Conservation (phyloP, 805 yeast genomes). For the Zygosaccharomyces kombuchaensis region DNA sequence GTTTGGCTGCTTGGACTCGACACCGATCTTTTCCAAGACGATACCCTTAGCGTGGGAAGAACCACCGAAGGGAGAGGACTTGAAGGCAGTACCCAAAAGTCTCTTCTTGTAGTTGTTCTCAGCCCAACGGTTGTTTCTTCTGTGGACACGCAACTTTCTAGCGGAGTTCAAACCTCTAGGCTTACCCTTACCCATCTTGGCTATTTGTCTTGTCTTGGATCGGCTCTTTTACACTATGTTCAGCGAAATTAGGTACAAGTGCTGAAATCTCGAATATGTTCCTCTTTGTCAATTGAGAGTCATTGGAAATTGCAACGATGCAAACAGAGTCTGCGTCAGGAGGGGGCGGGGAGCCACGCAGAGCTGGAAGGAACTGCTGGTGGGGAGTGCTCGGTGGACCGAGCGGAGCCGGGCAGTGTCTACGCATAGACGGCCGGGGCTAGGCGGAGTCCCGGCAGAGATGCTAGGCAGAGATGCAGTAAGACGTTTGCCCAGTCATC, state of each 20-base stretch:
- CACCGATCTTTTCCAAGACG: conserved; percentile 98
- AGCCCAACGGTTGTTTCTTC: conserved; percentile 99
- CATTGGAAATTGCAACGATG: neutral
- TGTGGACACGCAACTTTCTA: conserved; percentile 99
- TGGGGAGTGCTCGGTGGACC: neutral
- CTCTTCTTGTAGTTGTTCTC: conserved; percentile 97
- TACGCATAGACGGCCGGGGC: neutral
- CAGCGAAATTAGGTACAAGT: neutral
- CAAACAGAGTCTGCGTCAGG: conserved; percentile 1
- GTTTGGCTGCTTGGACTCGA: conserved; percentile 99
- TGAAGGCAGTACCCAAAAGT: conserved; percentile 99
- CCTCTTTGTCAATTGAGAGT: conserved; percentile 6
- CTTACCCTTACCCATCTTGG: conserved; percentile 97
- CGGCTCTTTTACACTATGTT: conserved; percentile 1
- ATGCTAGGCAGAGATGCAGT: neutral
- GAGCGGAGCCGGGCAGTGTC: neutral
- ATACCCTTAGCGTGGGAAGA: conserved; percentile 99
- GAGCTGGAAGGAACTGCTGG: conserved; percentile 1
- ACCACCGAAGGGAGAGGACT: conserved; percentile 99
- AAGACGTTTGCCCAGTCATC: neutral
- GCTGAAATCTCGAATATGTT: conserved; percentile 1
- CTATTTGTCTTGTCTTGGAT: conserved; percentile 14
- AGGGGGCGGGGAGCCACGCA: neutral
- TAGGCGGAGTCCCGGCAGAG: too few relatives aligned
- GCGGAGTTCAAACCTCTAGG: conserved; percentile 99